Evolutionary conservation across 139 green algal genomes (phyloP).

Genomic region (Closterium sp.): DNA sequence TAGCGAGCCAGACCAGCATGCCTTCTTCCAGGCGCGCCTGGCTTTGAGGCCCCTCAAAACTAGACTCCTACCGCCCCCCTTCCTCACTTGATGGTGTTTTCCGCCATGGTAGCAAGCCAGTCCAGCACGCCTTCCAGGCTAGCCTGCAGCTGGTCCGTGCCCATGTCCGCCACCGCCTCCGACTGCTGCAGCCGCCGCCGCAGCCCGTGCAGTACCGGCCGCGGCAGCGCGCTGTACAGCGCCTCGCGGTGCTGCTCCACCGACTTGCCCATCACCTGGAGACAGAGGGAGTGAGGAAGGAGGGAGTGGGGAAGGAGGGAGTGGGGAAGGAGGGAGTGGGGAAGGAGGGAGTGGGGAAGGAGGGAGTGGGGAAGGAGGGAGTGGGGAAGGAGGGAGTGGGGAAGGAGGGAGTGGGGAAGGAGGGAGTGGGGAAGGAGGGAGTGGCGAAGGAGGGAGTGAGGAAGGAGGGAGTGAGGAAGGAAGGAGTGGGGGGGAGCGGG

Average conservation of each 20-base stretch:
- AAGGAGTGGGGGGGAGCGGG: too few species aligned
- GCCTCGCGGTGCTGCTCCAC: background rate
- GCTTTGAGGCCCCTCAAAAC: background rate
- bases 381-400: too few species aligned
- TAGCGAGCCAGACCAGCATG: constrained; percentile 40
- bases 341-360: too few species aligned
- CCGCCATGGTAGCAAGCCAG: constrained; percentile 45
- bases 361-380: too few species aligned
- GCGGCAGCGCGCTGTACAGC: constrained; percentile 9
- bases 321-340: too few species aligned
- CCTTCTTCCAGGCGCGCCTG: constrained; percentile 9
- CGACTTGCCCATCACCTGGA: background rate
- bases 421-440: too few species aligned
- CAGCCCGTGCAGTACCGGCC: background rate
- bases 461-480: too few species aligned
- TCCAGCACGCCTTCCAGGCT: constrained; percentile 33
- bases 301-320: too few species aligned
- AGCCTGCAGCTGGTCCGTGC: background rate
- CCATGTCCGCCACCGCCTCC: background rate
- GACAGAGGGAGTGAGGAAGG: background rate
- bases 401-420: too few species aligned
- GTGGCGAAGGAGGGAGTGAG: too few species aligned
- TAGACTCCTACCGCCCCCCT: background rate
- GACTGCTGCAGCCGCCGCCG: background rate
- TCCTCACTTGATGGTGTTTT: constrained; percentile 36